Conservation (phyloP, 768 basidiomycete genomes). For the Agrocybe praecox region DNA sequence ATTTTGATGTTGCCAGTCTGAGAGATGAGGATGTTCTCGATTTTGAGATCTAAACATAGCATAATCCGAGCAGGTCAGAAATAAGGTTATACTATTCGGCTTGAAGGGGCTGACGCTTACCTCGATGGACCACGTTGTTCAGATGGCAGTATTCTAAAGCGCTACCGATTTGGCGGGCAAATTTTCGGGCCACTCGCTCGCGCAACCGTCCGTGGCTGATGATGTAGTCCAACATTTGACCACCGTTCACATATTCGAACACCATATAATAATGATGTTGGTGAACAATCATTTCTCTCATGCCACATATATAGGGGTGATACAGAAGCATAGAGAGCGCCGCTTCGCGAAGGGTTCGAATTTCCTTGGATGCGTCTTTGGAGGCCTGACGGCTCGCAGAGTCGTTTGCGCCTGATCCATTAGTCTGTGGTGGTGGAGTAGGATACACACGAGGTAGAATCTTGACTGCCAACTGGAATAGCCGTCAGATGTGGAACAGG, state of each 20-base stretch:
- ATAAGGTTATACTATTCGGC: conserved; percentile 16
- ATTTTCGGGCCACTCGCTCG: conserved; percentile 95
- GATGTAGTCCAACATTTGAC: conserved; percentile 99
- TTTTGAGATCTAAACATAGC: conserved; percentile 78
- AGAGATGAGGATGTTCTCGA: conserved; percentile 99
- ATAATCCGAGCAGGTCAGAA: conserved; percentile 3
- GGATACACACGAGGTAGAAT: conserved; percentile 90
- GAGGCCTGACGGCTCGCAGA: conserved; percentile 76
- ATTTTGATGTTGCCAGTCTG: conserved; percentile 99
- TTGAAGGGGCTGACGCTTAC: conserved; percentile 29
- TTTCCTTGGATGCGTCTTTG: conserved; percentile 95
- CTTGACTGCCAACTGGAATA: conserved; percentile 90
- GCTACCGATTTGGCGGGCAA: conserved; percentile 95
- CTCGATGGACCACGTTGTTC: conserved; percentile 97
- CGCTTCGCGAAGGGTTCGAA: conserved; percentile 94
- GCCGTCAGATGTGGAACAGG: neutral
- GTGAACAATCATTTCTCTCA: conserved; percentile 98
- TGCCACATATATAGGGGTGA: conserved; percentile 98
- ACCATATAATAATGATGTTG: conserved; percentile 99
- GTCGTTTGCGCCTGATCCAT: conserved; percentile 48
- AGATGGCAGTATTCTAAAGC: conserved; percentile 97
- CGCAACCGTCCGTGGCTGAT: conserved; percentile 96
- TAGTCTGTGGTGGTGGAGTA: conserved; percentile 47
- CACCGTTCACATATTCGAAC: conserved; percentile 97
- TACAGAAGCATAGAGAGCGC: conserved; percentile 94